Percentiles rank a stretch among this genome's conserved stretches.
Conservation (phyloP, 192 early-diverging fungal genomes). For the Podila minutissima region DNA sequence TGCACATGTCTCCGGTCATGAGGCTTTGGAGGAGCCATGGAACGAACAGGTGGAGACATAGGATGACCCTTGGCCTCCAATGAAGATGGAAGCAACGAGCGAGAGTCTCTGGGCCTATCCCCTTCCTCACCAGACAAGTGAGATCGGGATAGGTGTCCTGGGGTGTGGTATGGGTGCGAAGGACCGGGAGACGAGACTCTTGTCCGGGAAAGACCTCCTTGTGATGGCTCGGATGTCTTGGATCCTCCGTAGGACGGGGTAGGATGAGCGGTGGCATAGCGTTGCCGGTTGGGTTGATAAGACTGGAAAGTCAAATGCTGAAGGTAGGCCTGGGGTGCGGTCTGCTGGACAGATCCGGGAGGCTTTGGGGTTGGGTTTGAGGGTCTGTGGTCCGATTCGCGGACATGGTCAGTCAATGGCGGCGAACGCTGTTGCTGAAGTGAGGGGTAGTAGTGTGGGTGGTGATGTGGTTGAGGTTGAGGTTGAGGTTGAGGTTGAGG, state of each 20-base stretch:
- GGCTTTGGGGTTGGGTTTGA: constrained; percentile 1
- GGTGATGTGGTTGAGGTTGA: constrained; percentile 5
- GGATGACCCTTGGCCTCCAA: too few relatives aligned
- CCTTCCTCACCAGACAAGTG: neutral
- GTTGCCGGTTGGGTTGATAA: constrained; percentile 7
- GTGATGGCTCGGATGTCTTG: neutral
- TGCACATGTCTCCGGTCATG: too few relatives aligned
- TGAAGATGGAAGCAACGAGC: too few relatives aligned
- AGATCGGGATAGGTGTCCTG: neutral
- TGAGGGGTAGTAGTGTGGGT: constrained; percentile 31
- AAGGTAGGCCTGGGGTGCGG: neutral
- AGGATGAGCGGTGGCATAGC: neutral
- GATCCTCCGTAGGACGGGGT: constrained; percentile 1
- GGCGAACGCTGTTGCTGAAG: constrained; percentile 44
- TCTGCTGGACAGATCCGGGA: neutral
- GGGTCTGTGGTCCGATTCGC: constrained; percentile 51
- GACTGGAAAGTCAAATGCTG: constrained; percentile 5
- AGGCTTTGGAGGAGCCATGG: too few relatives aligned
- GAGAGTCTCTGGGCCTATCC: neutral
- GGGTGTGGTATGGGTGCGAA: neutral
- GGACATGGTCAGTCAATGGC: constrained; percentile 46
- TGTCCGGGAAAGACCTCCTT: neutral
- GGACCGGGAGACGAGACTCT: neutral
- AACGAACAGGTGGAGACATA: too few relatives aligned
- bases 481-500: constrained; percentile 4